These are phyloP conservation scores for Phylloporus sp. DNA, from an alignment of 768 basidiomycete species.

Conservation along the genomic window DNA sequence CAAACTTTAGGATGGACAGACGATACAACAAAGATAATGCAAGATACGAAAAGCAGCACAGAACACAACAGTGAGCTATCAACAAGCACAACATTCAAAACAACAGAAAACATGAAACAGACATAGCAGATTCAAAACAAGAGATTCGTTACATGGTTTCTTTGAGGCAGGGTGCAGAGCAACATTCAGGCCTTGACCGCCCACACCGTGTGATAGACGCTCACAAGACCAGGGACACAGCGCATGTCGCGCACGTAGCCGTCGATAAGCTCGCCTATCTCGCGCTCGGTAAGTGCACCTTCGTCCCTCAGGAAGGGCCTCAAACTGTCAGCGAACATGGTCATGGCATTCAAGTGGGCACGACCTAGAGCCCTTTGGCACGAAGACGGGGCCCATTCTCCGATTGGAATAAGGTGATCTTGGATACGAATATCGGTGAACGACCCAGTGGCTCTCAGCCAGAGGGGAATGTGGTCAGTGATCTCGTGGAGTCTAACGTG, in stretches of 20 bases:
- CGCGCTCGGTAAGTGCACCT: constrained; percentile 34
- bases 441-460: constrained; percentile 33
- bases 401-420: constrained; percentile 49
- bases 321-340: constrained; percentile 46
- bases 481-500: constrained; percentile 38
- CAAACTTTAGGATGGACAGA: not conserved
- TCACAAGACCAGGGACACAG: constrained; percentile 44
- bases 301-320: constrained; percentile 43
- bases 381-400: constrained; percentile 45
- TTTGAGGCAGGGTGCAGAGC: not conserved
- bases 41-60: not conserved
- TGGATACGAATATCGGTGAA: constrained; percentile 42
- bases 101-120: not conserved
- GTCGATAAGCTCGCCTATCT: constrained; percentile 37
- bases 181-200: constrained; percentile 30
- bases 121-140: not conserved
- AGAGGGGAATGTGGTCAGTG: constrained; percentile 34
- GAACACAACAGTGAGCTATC: not conserved
- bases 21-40: not conserved
- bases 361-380: constrained; percentile 38
- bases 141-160: not conserved
- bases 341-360: constrained; percentile 37
- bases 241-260: constrained; percentile 47
- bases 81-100: not conserved
- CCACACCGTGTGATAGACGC: constrained; percentile 48